Base-by-base conservation (phyloP, 2,329 filamentous ascomycete genomes). In the Fusarium sp. region DNA sequence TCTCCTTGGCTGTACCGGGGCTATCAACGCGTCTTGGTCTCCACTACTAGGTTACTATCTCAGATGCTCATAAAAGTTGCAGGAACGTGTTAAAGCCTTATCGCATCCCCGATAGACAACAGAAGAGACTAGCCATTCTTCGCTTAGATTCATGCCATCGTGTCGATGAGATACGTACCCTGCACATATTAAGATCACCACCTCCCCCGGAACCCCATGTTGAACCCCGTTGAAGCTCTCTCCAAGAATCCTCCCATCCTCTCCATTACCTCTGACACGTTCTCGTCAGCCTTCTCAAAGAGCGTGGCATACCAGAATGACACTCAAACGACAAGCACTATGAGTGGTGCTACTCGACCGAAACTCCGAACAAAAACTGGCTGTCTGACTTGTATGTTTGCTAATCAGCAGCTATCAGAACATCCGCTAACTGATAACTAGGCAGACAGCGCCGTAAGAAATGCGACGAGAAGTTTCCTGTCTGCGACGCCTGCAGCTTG, bases 401-500 rank as follows among this genome's bases (percentile, higher is more conserved):
- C 23, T 1, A 18, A 0, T 1, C 5, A 7, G 11, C 5, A 2
- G 3, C 3, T 7, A 7, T 25, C 23, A 1, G 10, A 18, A 9
- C 1, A 9, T 2, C 2, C 11, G 4, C 39, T 68, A 5, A 45
- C 34, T 4, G 16, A 39, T 37, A 1, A 8, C 3, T n/a, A 76
- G 73, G 73, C 10, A 62, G 72, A 20, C 65, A 72, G 34, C 64
- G 73, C n/a, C 70, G 73, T 0, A 76, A 73, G 61, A 76, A 76
- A 54, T 76, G 73, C 35, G 62, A 76, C 16, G 73, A 76, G 34
- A 57, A 32, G 3, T 14, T 63, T 1, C 73, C 73, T 1, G 20
- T 73, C 16, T 76, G 73, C 35, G 48, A 61, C 1, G 27, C 43
- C 7, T 76, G 73, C 6, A 32, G 30, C 9, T 50, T 48, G 1